These are phyloP conservation scores for Moringa oleifera DNA, from an alignment of 345 rosid species.

Conservation along the genomic window DNA sequence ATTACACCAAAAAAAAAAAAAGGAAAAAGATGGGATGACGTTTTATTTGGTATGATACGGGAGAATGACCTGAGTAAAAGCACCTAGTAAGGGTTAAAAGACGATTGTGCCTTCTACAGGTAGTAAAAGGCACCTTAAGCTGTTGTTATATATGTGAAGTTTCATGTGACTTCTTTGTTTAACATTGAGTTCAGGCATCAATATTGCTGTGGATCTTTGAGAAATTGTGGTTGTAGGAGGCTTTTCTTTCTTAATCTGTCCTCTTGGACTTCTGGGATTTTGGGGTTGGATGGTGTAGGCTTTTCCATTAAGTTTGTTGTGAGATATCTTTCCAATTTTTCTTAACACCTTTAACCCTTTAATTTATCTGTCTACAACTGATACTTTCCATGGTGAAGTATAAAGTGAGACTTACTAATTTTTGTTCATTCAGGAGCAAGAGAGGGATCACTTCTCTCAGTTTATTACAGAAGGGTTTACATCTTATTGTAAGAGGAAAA, in stretches of 20 bases:
- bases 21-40: too few relatives aligned
- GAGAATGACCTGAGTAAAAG: too few relatives aligned
- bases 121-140: not conserved
- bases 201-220: not conserved
- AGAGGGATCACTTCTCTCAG: conserved; percentile 97
- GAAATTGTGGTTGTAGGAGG: not conserved
- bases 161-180: not conserved
- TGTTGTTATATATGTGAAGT: not conserved
- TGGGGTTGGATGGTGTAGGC: too few relatives aligned
- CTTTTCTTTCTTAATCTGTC: not conserved
- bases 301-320: too few relatives aligned
- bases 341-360: too few relatives aligned
- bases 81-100: too few relatives aligned
- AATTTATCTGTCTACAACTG: not conserved
- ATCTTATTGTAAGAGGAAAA: conserved; percentile 91
- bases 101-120: too few relatives aligned
- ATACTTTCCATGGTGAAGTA: not conserved
- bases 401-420: not conserved
- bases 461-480: conserved; percentile 94
- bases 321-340: too few relatives aligned
- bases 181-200: not conserved
- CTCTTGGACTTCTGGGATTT: too few relatives aligned
- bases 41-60: too few relatives aligned
- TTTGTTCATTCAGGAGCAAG: conserved; percentile 60
- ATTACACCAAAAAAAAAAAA: too few relatives aligned